phyloP scores from a whole-genome alignment of 495 filamentous ascomycete species.

The Aspergillus campestris region DNA sequence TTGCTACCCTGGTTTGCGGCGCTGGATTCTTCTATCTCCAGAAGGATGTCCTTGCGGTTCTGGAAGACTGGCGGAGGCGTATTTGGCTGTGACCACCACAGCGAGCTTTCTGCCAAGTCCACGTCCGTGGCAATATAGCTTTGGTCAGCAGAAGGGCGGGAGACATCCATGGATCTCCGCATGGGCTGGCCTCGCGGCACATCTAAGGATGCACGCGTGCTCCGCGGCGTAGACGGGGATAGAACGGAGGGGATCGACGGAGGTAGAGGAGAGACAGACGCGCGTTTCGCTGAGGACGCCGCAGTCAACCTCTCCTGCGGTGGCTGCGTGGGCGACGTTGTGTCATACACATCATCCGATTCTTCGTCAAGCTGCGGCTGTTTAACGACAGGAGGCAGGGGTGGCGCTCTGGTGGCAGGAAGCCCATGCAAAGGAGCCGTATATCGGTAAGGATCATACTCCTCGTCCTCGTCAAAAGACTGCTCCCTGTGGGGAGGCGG shows the following conservation, averaged over 20 bases:
- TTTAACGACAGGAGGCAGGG: constrained; percentile 14
- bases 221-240: constrained; percentile 35
- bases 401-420: constrained; percentile 23
- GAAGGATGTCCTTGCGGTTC: constrained; percentile 72
- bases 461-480: constrained; percentile 48
- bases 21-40: constrained; percentile 71
- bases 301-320: constrained; percentile 34
- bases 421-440: constrained; percentile 37
- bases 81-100: constrained; percentile 75
- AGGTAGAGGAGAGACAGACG: constrained; percentile 22
- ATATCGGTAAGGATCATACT: constrained; percentile 71
- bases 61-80: constrained; percentile 74
- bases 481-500: constrained; percentile 37
- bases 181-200: constrained; percentile 42
- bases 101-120: constrained; percentile 59
- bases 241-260: constrained; percentile 26
- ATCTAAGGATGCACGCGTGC: constrained; percentile 62
- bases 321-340: constrained; percentile 40
- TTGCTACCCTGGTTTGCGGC: constrained; percentile 60
- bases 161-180: constrained; percentile 67
- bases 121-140: constrained; percentile 81
- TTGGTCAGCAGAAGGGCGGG: constrained; percentile 58
- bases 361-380: constrained; percentile 24
- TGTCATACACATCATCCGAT: constrained; percentile 44
- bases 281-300: constrained; percentile 28